Percentiles rank a stretch among this genome's conserved stretches.
Conservation (phyloP, 345 rosid genomes). For the Arabis alpina region DNA sequence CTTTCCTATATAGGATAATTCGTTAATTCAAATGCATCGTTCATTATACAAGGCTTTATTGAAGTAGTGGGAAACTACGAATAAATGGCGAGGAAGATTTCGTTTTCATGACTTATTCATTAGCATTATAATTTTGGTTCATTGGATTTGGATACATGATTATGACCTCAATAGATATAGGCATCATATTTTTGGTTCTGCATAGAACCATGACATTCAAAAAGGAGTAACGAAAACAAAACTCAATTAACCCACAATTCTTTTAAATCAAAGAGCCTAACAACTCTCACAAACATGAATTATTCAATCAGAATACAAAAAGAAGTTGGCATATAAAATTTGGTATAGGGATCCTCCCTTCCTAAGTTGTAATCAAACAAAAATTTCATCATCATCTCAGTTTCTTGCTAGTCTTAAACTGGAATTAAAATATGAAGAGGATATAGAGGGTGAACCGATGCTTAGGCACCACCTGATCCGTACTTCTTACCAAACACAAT, state of each 20-base stretch:
- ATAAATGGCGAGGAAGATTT: too few relatives aligned
- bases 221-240: not conserved
- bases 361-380: slow-evolving; percentile 21
- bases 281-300: slow-evolving; percentile 21
- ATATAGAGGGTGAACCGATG: not conserved
- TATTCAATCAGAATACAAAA: slow-evolving; percentile 25
- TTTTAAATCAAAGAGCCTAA: slow-evolving; percentile 15
- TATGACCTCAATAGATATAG: too few relatives aligned
- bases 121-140: too few relatives aligned
- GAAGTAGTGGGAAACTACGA: too few relatives aligned
- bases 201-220: too few relatives aligned
- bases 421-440: slow-evolving; percentile 20
- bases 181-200: too few relatives aligned
- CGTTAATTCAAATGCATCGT: too few relatives aligned
- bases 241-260: slow-evolving; percentile 10
- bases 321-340: slow-evolving; percentile 21
- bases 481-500: slow-evolving; percentile 81
- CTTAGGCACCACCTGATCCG: slow-evolving; percentile 71
- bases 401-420: slow-evolving; percentile 20
- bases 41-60: too few relatives aligned
- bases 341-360: slow-evolving; percentile 22
- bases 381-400: slow-evolving; percentile 39
- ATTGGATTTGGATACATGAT: too few relatives aligned
- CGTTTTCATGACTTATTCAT: too few relatives aligned
- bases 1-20: too few relatives aligned